Conservation (phyloP, 2,329 filamentous ascomycete genomes). For the Cephalotrichum gorgonifer region DNA sequence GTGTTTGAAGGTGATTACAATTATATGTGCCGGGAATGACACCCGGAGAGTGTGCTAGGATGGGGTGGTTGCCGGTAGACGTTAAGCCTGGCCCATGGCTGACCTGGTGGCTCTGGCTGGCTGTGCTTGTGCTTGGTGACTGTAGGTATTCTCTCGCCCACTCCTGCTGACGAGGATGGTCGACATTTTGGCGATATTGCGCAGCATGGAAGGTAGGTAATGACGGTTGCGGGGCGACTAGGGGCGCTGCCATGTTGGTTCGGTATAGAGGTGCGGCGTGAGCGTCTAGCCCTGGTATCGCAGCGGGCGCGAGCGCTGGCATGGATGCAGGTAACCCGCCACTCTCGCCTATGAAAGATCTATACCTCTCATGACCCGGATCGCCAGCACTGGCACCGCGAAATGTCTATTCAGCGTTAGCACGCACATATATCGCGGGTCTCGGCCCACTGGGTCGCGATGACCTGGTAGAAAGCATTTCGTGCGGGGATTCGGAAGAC, state of each 20-base stretch:
- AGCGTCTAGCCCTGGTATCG: not conserved
- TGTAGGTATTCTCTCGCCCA: not conserved
- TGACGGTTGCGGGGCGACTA: no score
- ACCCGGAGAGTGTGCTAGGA: not conserved
- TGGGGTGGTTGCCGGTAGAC: not conserved
- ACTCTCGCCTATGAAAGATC: not conserved
- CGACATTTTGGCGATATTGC: not conserved
- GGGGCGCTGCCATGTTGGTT: no score
- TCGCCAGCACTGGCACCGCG: not conserved
- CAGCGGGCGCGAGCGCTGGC: not conserved
- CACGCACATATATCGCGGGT: not conserved
- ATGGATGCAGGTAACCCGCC: not conserved
- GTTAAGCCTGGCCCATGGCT: not conserved
- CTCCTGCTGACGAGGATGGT: not conserved
- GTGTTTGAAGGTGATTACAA: not conserved
- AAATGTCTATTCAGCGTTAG: not conserved
- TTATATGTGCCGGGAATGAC: not conserved
- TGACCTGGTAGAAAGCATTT: not conserved
- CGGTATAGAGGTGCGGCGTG: not conserved
- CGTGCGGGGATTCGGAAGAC: not conserved
- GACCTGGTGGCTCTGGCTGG: not conserved
- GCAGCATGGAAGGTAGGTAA: not conserved
- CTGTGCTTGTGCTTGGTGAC: not conserved
- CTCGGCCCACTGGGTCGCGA: not conserved
- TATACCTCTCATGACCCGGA: not conserved